Evolutionary conservation across 1,284 basidiomycete species (phyloP), one percentile per base, ranked within the genome.

Genomic region (Phylloboletellus chloephorus): DNA sequence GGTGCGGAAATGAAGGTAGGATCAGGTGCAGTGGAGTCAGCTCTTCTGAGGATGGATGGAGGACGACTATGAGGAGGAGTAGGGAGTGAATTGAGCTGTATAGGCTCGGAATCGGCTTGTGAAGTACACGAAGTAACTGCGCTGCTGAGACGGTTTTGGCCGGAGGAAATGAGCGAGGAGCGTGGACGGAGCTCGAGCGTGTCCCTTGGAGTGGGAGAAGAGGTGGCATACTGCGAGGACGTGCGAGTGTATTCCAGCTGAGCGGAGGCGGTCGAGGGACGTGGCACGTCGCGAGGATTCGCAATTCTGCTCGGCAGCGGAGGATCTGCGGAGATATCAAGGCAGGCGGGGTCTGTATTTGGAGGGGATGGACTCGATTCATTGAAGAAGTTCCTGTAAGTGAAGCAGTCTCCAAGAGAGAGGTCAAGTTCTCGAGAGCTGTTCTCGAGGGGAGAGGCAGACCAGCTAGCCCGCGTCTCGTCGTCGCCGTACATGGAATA

Each of bases 401-500:
- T 46, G 51, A 61, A 65, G 20, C 44, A 56, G 49, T 65, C 55
- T 21, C 63, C 63, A 6, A 61, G 44, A 7, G 63, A 52, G 13
- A 61, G 35, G 51, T 66, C 59, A 23, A 61, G 63, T 31, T 64
- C 61, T 15, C 54, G 50, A 11, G 60, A 44, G 23, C 30, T 26
- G 39, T 39, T 47, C 53, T 54, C 66, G 39, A 58, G 58, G 43
- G 55, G 57, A 20, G 62, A 56, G 52, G 64, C 55, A 63, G 65
- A 60, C 68, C 65, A 67, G 69, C 64, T 67, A 45, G 56, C 52
- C 54, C 64, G 53, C 52, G 66, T 52, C 50, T 64, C 53, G 28
- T 72, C 68, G 52, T 75, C 73, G 33, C 72, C 72, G 59, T 87
- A 88, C 84, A 87, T 88, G 37, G 81, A 85, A 60, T 85, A 88